Evolutionary conservation across 495 filamentous ascomycete species (phyloP).

Genomic region (Penicillium flavigenum): DNA sequence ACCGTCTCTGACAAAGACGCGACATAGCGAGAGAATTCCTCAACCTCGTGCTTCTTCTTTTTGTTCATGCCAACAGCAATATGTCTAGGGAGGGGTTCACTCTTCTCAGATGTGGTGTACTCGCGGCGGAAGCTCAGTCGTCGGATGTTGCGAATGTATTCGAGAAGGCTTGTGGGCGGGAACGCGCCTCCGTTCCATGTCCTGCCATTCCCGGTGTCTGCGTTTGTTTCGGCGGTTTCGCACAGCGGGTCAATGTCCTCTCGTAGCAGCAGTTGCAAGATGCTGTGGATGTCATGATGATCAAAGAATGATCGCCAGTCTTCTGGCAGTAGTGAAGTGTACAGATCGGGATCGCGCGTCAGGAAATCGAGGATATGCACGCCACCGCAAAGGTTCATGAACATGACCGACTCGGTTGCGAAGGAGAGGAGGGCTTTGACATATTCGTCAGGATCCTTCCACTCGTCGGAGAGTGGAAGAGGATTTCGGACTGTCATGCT

Average conservation of each 20-base stretch:
- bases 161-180: slow-evolving; percentile 65
- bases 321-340: slow-evolving; percentile 69
- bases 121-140: slow-evolving; percentile 65
- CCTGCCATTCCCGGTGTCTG: not conserved
- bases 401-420: slow-evolving; percentile 68
- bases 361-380: slow-evolving; percentile 97
- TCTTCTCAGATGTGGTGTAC: slow-evolving; percentile 44
- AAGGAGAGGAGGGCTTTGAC: slow-evolving; percentile 77
- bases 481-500: slow-evolving; percentile 32
- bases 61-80: slow-evolving; percentile 89
- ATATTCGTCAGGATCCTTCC: slow-evolving; percentile 66
- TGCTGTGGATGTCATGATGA: slow-evolving; percentile 62
- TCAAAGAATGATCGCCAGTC: slow-evolving; percentile 82
- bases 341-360: slow-evolving; percentile 77
- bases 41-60: slow-evolving; percentile 92
- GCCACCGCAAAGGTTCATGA: slow-evolving; percentile 85
- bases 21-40: slow-evolving; percentile 64
- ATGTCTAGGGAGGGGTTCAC: slow-evolving; percentile 56
- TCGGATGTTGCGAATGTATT: slow-evolving; percentile 74
- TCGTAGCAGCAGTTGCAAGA: slow-evolving; percentile 76
- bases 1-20: slow-evolving; percentile 53
- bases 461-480: slow-evolving; percentile 59
- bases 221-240: slow-evolving; percentile 2
- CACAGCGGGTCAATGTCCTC: slow-evolving; percentile 51
- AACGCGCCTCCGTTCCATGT: slow-evolving; percentile 53